Conservation (phyloP, 78 protist genomes). For the Isochrysis galbana region DNA sequence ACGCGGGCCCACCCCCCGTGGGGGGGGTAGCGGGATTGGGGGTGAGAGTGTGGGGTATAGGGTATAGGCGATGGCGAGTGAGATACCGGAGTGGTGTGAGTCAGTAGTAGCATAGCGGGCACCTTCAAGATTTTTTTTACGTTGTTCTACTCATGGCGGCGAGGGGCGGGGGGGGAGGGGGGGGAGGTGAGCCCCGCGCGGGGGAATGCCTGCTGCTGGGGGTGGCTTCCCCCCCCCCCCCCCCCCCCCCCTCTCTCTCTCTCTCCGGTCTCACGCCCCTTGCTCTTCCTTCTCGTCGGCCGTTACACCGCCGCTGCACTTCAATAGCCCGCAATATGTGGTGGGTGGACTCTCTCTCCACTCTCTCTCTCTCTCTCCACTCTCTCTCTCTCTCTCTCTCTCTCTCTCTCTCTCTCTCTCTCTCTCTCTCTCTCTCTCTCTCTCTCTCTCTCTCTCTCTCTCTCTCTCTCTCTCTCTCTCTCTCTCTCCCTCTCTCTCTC, state of each 20-base stretch:
- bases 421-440: slow-evolving; percentile 8
- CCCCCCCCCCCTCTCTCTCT: not conserved
- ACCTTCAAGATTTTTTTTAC: no score
- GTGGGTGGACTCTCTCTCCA: not conserved
- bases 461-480: not conserved
- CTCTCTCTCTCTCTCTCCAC: not conserved
- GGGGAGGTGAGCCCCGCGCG: no score
- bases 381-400: not conserved
- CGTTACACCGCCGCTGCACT: not conserved
- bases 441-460: not conserved
- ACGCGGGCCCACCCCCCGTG: no score
- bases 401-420: slow-evolving; percentile 2
- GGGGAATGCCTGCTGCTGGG: not conserved
- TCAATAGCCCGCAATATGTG: not conserved
- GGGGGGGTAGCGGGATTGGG: no score
- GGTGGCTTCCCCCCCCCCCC: not conserved
- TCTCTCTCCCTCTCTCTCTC: not conserved
- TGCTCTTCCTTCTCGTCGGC: not conserved
- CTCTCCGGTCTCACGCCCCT: not conserved
- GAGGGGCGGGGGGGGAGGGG: no score
- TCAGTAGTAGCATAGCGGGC: no score
- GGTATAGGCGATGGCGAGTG: no score
- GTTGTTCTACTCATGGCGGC: no score
- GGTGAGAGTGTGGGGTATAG: no score
- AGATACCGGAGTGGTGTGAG: no score